These are phyloP conservation scores for Inga laurina DNA, from an alignment of 306 rosid species.

Conservation along the genomic window DNA sequence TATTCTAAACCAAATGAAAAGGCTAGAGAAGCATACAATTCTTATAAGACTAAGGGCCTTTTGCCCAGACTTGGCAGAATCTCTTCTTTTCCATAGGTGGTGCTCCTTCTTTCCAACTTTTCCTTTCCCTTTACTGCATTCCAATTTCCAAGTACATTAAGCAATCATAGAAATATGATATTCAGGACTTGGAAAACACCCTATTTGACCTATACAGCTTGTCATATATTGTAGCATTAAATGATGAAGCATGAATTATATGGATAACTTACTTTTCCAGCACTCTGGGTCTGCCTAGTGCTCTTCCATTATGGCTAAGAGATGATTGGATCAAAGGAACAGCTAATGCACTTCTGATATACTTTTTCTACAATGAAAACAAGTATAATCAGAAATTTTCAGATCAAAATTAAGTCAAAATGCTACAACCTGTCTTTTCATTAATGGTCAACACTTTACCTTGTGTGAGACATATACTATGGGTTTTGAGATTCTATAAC, in stretches of 20 bases:
- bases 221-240: background rate
- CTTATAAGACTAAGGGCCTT: conserved; percentile 80
- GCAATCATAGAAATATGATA: background rate
- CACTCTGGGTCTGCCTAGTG: conserved; percentile 32
- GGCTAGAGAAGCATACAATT: conserved; percentile 49
- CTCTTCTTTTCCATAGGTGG: conserved; percentile 84
- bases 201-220: background rate
- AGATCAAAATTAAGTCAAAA: background rate
- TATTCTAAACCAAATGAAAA: conserved; percentile 20
- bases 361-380: conserved; percentile 30
- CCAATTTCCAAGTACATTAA: conserved; percentile 22
- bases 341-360: background rate
- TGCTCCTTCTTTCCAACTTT: conserved; percentile 53
- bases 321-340: conserved; percentile 31
- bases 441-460: conserved; percentile 33
- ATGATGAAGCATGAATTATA: conserved; percentile 11
- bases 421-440: conserved; percentile 30
- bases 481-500: conserved; percentile 22
- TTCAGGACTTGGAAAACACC: background rate
- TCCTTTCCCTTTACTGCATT: conserved; percentile 62
- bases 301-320: conserved; percentile 33
- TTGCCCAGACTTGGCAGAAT: conserved; percentile 82
- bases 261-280: conserved; percentile 51
- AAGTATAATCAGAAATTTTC: conserved; percentile 3
- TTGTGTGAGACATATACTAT: conserved; percentile 20